These are phyloP conservation scores for Puccinia triticina DNA, from an alignment of 1,284 basidiomycete species.

Conservation along the genomic window DNA sequence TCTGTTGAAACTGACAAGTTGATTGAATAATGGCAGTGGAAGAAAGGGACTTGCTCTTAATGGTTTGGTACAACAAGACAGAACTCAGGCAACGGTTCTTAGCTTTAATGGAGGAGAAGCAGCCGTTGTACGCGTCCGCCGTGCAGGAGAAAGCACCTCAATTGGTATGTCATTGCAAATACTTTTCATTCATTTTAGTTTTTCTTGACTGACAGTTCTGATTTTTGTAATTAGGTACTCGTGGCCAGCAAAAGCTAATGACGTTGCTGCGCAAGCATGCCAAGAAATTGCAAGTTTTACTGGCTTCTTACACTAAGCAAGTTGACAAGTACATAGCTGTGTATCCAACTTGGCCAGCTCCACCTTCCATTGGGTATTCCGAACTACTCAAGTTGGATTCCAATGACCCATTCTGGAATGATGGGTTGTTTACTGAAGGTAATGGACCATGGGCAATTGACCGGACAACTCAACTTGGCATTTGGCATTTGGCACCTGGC, in stretches of 20 bases:
- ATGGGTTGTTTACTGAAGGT: background rate
- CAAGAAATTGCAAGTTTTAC: too few species aligned
- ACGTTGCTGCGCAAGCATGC: background rate
- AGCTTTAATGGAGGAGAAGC: too few species aligned
- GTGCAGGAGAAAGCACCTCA: too few species aligned
- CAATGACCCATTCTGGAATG: conserved; percentile 15
- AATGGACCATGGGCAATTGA: background rate
- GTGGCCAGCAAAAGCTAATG: too few species aligned
- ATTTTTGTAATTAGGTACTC: too few species aligned
- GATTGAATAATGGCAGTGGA: background rate
- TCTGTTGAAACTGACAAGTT: background rate
- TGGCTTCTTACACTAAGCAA: background rate
- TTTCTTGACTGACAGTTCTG: too few species aligned
- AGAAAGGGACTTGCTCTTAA: background rate
- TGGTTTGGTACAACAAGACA: conserved; percentile 19
- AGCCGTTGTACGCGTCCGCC: too few species aligned
- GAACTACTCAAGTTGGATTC: background rate
- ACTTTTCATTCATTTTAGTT: too few species aligned
- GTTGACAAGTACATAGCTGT: background rate
- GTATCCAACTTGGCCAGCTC: background rate
- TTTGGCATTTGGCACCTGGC: background rate
- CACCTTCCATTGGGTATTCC: background rate
- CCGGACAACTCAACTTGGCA: background rate
- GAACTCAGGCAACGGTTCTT: too few species aligned
- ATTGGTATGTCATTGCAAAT: too few species aligned